Percentiles rank a stretch among this genome's conserved stretches.
phyloP scores from a whole-genome alignment of 2,329 filamentous ascomycete genomes.

The Colletotrichum orchidophilum region DNA sequence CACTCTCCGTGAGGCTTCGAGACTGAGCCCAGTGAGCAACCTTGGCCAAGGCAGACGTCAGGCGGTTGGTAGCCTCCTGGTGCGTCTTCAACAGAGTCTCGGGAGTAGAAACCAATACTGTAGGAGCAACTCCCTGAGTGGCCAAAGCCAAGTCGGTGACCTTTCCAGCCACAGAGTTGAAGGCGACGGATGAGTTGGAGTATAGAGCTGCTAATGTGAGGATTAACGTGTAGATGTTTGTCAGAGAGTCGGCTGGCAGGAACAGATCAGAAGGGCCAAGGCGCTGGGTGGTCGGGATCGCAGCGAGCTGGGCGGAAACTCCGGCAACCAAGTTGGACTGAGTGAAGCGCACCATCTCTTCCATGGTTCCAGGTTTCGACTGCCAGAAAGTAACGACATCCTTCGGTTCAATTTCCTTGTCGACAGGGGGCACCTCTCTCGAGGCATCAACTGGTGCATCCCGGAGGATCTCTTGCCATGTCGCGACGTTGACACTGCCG shows the following conservation, averaged over 20 bases:
- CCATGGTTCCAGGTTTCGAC: slow-evolving; percentile 57
- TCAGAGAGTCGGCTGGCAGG: slow-evolving; percentile 83
- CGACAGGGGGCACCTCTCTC: slow-evolving; percentile 70
- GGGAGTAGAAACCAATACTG: slow-evolving; percentile 82
- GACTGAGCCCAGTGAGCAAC: slow-evolving; percentile 78
- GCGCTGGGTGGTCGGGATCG: slow-evolving; percentile 79
- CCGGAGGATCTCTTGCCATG: slow-evolving; percentile 90
- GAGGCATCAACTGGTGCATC: slow-evolving; percentile 69
- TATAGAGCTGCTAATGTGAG: slow-evolving; percentile 85
- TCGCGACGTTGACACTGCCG: slow-evolving; percentile 80
- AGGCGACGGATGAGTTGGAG: slow-evolving; percentile 83
- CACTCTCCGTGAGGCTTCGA: slow-evolving; percentile 73
- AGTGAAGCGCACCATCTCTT: slow-evolving; percentile 83
- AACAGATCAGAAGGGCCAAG: slow-evolving; percentile 81
- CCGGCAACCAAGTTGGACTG: slow-evolving; percentile 89
- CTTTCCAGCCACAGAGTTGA: slow-evolving; percentile 86
- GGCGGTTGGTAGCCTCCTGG: slow-evolving; percentile 64
- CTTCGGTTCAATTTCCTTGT: slow-evolving; percentile 61
- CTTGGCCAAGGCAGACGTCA: slow-evolving; percentile 71
- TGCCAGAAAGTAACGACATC: slow-evolving; percentile 76
- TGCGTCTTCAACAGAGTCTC: slow-evolving; percentile 77
- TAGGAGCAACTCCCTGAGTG: slow-evolving; percentile 79
- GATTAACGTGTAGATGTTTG: slow-evolving; percentile 80
- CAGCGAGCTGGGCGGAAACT: slow-evolving; percentile 79
- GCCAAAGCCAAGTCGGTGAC: slow-evolving; percentile 77